A percentile compares a stretch with the other conserved stretches of the same genome.
Conservation (phyloP, 1,139 yeast species). For the Magnusiomyces tetraspermus region DNA sequence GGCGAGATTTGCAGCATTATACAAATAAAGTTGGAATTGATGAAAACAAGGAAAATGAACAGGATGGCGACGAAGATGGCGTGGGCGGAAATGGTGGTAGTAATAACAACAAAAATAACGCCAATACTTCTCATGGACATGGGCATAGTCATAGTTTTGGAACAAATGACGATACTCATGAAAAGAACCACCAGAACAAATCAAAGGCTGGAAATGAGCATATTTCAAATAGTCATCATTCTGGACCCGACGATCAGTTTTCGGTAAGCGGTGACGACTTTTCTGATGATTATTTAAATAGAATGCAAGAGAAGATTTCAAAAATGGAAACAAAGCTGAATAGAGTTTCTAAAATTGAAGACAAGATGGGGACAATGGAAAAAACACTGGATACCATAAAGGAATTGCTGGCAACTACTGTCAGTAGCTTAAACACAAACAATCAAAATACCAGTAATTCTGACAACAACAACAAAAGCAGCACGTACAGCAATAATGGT, state of each 20-base stretch:
- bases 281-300: not conserved
- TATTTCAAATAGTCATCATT: too few relatives aligned
- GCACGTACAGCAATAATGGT: not conserved
- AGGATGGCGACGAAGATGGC: too few relatives aligned
- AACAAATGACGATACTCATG: too few relatives aligned
- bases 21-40: slow-evolving; percentile 4
- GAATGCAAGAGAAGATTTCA: not conserved
- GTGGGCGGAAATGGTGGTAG: too few relatives aligned
- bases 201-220: too few relatives aligned
- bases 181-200: too few relatives aligned
- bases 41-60: too few relatives aligned
- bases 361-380: not conserved
- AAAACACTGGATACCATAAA: not conserved
- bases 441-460: not conserved
- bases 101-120: too few relatives aligned
- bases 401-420: not conserved
- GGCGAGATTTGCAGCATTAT: not conserved
- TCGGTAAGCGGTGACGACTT: not conserved
- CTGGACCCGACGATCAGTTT: too few relatives aligned
- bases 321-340: not conserved
- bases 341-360: not conserved
- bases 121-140: too few relatives aligned
- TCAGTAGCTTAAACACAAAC: not conserved
- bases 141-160: too few relatives aligned
- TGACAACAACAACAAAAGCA: not conserved